These are phyloP conservation scores for Aspergillus novofumigatus DNA, from an alignment of 2,329 filamentous ascomycete genomes.

Conservation along the genomic window DNA sequence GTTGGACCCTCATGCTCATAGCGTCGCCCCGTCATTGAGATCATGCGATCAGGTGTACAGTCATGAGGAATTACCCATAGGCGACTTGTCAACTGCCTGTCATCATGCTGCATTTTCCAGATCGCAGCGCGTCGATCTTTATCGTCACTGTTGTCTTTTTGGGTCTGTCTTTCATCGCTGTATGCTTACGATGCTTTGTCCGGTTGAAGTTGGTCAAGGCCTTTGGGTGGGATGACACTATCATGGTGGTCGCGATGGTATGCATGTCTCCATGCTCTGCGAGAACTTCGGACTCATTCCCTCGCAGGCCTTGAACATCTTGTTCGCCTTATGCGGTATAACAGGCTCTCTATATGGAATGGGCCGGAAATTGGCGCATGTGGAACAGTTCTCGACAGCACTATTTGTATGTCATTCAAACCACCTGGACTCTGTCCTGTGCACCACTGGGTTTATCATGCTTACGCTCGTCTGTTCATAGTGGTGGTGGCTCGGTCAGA, in stretches of 20 bases:
- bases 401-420: slow-evolving; percentile 27
- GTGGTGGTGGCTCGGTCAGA: slow-evolving; percentile 55
- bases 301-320: slow-evolving; percentile 26
- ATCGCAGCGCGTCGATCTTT: slow-evolving; percentile 31
- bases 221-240: slow-evolving; percentile 37
- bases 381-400: slow-evolving; percentile 24
- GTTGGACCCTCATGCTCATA: background rate
- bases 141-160: slow-evolving; percentile 30
- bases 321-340: slow-evolving; percentile 35
- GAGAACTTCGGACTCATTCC: background rate
- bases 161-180: slow-evolving; percentile 28
- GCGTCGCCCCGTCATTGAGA: background rate
- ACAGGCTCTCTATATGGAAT: slow-evolving; percentile 31
- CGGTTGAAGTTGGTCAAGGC: slow-evolving; percentile 30
- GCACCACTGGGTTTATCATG: background rate
- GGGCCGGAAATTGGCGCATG: slow-evolving; percentile 20
- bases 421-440: background rate
- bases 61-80: slow-evolving; percentile 10
- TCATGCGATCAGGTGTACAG: slow-evolving; percentile 3
- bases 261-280: slow-evolving; percentile 1
- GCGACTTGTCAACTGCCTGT: slow-evolving; percentile 2
- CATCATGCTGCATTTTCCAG: slow-evolving; percentile 29
- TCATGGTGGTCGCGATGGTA: slow-evolving; percentile 38
- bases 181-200: slow-evolving; percentile 35
- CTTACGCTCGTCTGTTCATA: slow-evolving; percentile 9